phyloP scores from a whole-genome alignment of 2,329 filamentous ascomycete species.

The Botryosphaeria dothidea region DNA sequence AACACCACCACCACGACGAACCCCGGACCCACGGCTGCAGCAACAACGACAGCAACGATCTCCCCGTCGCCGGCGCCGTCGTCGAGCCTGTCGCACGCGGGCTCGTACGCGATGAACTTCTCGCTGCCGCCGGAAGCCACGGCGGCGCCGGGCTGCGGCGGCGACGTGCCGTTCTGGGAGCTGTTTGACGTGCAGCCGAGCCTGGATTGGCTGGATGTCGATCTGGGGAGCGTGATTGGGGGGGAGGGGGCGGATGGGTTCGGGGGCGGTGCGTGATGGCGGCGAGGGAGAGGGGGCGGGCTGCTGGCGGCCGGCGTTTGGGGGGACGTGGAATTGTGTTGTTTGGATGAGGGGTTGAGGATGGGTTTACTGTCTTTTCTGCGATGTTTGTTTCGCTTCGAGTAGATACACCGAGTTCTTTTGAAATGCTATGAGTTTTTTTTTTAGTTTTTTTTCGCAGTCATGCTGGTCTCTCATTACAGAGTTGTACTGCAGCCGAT shows the following conservation, averaged over 20 bases:
- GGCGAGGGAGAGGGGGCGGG: no score
- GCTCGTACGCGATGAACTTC: not conserved
- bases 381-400: no score
- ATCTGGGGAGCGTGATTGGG: conserved; percentile 23
- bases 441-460: no score
- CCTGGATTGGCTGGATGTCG: conserved; percentile 36
- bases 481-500: no score
- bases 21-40: not conserved
- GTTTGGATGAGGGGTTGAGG: no score
- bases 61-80: not conserved
- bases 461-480: no score
- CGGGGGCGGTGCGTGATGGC: not conserved
- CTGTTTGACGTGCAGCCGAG: conserved; percentile 36
- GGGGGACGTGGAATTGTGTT: no score
- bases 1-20: not conserved
- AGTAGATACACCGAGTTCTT: no score
- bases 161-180: conserved; percentile 30
- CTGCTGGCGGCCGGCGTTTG: no score
- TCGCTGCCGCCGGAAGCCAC: not conserved
- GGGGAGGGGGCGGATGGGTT: not conserved
- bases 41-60: not conserved
- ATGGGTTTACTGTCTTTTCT: no score
- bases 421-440: no score
- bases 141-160: not conserved
- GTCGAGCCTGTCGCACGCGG: not conserved